phyloP scores from a whole-genome alignment of 2,329 filamentous ascomycete species.

The Ceratocystis harringtonii region DNA sequence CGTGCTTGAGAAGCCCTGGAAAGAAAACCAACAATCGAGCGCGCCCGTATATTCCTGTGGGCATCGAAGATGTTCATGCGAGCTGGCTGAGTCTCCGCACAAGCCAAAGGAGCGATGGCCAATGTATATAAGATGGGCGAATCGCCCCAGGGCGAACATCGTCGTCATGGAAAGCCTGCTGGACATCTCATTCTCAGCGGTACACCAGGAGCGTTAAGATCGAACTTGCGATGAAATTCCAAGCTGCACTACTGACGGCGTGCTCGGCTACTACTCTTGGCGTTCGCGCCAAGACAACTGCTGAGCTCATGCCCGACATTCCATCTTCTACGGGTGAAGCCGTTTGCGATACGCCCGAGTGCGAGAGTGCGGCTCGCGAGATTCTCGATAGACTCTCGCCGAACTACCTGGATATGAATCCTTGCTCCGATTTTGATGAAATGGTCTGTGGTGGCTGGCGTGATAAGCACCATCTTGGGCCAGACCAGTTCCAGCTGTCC shows the following conservation, averaged over 20 bases:
- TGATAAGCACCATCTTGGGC: slow-evolving; percentile 46
- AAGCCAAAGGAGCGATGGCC: no score
- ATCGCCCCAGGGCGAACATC: not conserved
- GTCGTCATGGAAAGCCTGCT: not conserved
- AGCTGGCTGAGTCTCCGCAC: not conserved
- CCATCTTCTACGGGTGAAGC: not conserved
- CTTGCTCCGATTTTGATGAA: slow-evolving; percentile 54
- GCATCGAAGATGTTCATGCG: not conserved
- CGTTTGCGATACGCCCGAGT: slow-evolving; percentile 21
- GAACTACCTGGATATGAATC: slow-evolving; percentile 46
- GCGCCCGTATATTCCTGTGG: not conserved
- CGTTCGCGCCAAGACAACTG: not conserved
- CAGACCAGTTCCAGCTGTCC: slow-evolving; percentile 47
- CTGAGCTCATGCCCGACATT: not conserved
- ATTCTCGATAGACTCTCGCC: slow-evolving; percentile 22
- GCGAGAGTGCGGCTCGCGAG: slow-evolving; percentile 23
- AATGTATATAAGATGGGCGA: not conserved
- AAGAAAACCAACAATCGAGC: not conserved
- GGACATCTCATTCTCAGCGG: not conserved
- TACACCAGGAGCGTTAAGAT: no score
- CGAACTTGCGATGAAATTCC: not conserved
- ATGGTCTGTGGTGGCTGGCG: slow-evolving; percentile 54
- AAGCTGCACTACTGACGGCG: not conserved
- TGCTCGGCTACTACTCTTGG: not conserved
- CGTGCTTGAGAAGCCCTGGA: not conserved